Evolutionary conservation across 1,139 yeast genomes (phyloP), one percentile per base, ranked within the genome.

Genomic region (Blastobotrys indianensis): DNA sequence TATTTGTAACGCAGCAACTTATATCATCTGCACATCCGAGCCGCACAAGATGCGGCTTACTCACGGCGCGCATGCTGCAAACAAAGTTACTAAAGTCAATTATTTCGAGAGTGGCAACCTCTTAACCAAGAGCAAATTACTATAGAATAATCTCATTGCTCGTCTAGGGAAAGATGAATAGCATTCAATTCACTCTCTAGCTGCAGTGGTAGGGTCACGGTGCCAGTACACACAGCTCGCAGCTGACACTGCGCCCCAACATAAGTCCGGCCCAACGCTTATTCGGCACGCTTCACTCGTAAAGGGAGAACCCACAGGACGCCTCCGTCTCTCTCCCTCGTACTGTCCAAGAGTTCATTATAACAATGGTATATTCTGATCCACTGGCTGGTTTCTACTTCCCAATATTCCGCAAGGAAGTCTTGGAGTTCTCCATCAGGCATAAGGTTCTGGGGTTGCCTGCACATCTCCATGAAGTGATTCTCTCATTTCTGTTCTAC

Each of bases 391-490:
- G 42, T 23, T 40, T 34, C 20, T 33, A 40, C 8, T 39, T 50
- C 32, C 52, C 54, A 16, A 42, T 41, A 23, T 42, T 47, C 36
- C 29, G 32, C 37, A 41, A 45, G 29, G 48, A 48, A 40, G 49
- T 54, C 12, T 48, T 46, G 13, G 35, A 32, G 11, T 37, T 48
- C 16, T 43, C 52, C 6, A 30, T 46, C 6, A 41, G 45, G 31
- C 32, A 42, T 23, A 68, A 68, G 4, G 55, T 55, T 48, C 30
- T 51, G 3, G 57, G 54, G n/a, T 57, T 68, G 44, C 67, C 72
- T 12, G 58, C 54, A 29, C 84, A 80, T 56, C 53, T 68, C 45
- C 83, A 78, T 54, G 84, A 80, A 59, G 64, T 79, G 17, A 44
- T 76, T 2, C 62, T 68, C 37, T 66, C 82, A 41, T 64, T 72